Evolutionary conservation across 108 stramenopile species (phyloP).

Genomic region (Skeletonema grethae): DNA sequence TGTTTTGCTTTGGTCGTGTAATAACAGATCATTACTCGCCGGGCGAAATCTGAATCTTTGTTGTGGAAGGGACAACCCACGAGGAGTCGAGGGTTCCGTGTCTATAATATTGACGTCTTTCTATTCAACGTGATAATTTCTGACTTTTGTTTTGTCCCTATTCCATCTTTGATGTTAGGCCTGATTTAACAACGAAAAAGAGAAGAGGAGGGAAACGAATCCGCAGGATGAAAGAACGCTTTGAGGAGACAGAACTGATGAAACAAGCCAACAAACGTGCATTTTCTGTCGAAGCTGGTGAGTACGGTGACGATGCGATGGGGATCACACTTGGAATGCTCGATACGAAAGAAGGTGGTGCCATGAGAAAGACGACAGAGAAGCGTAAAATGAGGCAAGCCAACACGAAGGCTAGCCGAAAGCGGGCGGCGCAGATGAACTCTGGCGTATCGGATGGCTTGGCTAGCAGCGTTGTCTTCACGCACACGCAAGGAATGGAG

Average conservation of each 20-base stretch:
- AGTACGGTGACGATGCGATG: slow-evolving; percentile 97
- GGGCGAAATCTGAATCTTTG: slow-evolving; percentile 6
- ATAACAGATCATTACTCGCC: slow-evolving; percentile 4
- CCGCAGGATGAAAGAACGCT: slow-evolving; percentile 90
- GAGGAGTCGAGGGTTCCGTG: no score
- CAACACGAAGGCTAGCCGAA: slow-evolving; percentile 79
- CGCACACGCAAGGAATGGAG: slow-evolving; percentile 86
- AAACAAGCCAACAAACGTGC: slow-evolving; percentile 91
- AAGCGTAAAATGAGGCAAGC: slow-evolving; percentile 80
- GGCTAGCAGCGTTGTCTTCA: slow-evolving; percentile 86
- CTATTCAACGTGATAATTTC: not conserved
- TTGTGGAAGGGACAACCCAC: not conserved
- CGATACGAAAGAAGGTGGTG: slow-evolving; percentile 73
- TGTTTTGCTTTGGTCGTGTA: not conserved
- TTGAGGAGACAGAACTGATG: slow-evolving; percentile 94
- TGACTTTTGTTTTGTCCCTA: not conserved
- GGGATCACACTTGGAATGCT: slow-evolving; percentile 89
- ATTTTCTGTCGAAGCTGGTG: slow-evolving; percentile 78
- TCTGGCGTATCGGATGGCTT: slow-evolving; percentile 73
- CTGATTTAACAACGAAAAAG: slow-evolving; percentile 84
- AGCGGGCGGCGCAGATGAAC: slow-evolving; percentile 59
- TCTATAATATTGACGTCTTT: not conserved
- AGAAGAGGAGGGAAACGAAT: slow-evolving; percentile 95
- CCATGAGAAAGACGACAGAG: slow-evolving; percentile 69
- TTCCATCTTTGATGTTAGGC: slow-evolving; percentile 43